Evolutionary conservation across 305 asterid species (phyloP).

Genomic region (Fraxinus velutina): DNA sequence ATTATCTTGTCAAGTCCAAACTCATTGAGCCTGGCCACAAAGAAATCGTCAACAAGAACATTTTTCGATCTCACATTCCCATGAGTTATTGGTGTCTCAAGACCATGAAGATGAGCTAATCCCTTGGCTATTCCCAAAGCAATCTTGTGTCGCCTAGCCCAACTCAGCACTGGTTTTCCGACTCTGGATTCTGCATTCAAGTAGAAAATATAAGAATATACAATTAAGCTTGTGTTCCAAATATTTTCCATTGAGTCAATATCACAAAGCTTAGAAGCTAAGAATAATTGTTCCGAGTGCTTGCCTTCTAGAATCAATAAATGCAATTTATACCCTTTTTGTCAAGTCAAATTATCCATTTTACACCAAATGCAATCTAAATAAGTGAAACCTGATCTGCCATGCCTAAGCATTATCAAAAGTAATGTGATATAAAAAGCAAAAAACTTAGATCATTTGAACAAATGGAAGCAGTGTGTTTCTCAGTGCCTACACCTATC

Average conservation of each 20-base stretch:
- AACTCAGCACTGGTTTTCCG: constrained; percentile 80
- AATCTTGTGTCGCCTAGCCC: constrained; percentile 95
- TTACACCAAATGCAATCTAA: background rate
- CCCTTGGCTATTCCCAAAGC: constrained; percentile 84
- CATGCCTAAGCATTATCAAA: background rate
- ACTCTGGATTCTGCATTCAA: constrained; percentile 64
- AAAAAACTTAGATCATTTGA: background rate
- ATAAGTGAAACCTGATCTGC: background rate
- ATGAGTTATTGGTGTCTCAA: constrained; percentile 82
- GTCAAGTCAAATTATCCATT: background rate
- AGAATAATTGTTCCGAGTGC: background rate
- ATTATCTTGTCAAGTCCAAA: constrained; percentile 89
- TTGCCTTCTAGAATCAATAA: background rate
- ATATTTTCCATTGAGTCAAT: background rate
- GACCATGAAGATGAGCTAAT: constrained; percentile 73
- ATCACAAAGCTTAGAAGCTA: background rate
- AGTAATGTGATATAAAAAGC: background rate
- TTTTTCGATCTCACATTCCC: constrained; percentile 82
- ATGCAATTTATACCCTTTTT: background rate
- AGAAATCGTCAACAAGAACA: constrained; percentile 82
- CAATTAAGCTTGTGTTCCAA: background rate
- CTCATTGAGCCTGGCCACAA: constrained; percentile 78
- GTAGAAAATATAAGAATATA: constrained; percentile 2
- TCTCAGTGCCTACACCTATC: background rate
- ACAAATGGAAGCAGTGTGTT: background rate